Conservation (phyloP, 2,329 filamentous ascomycete species). For the Coccinonectria pachysandricola region DNA sequence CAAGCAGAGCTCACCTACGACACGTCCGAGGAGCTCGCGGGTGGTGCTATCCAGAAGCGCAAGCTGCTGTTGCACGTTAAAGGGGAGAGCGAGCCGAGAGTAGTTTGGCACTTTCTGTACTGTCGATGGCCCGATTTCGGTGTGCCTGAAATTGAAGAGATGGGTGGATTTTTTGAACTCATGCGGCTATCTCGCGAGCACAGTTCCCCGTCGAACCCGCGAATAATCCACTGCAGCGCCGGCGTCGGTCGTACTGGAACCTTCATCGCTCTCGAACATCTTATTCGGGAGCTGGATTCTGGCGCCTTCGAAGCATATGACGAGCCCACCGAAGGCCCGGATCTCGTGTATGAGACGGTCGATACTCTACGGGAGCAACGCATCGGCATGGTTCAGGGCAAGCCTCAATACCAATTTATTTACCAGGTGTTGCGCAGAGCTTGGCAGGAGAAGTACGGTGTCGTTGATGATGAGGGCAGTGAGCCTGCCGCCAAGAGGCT, state of each 20-base stretch:
- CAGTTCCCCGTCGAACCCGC: conserved; percentile 49
- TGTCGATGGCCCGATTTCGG: conserved; percentile 84
- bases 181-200: conserved; percentile 54
- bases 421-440: conserved; percentile 74
- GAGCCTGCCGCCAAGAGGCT: conserved; percentile 44
- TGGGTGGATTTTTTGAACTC: conserved; percentile 57
- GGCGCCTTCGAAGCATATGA: conserved; percentile 52
- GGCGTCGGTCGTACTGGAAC: conserved; percentile 91
- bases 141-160: conserved; percentile 60
- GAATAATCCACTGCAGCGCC: conserved; percentile 80
- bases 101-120: conserved; percentile 78
- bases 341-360: conserved; percentile 71
- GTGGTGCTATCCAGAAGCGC: conserved; percentile 60
- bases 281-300: conserved; percentile 69
- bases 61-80: conserved; percentile 53
- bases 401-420: conserved; percentile 74
- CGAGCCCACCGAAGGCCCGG: conserved; percentile 26
- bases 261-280: conserved; percentile 91
- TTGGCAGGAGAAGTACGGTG: conserved; percentile 56
- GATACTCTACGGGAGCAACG: conserved; percentile 75
- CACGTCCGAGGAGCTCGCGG: conserved; percentile 42
- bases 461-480: conserved; percentile 24
- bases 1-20: conserved; percentile 60
- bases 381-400: conserved; percentile 90
- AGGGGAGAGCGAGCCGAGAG: conserved; percentile 38